These are phyloP conservation scores for Solanum virginianum DNA, from an alignment of 257 asterid genomes.

Conservation along the genomic window DNA sequence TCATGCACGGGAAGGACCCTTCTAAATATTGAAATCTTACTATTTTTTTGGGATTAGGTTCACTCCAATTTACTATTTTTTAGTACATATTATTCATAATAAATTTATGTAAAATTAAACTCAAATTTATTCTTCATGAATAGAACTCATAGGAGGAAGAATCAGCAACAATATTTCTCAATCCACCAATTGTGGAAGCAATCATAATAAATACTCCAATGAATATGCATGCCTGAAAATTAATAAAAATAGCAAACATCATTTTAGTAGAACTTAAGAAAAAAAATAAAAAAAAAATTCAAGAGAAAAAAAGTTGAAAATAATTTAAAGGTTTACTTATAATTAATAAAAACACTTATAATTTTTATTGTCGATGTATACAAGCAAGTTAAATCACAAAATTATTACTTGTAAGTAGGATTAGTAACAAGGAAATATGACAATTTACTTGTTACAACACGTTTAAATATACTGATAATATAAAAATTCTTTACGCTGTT, in stretches of 20 bases:
- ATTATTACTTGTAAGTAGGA: not conserved
- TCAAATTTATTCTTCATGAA: conserved; percentile 14
- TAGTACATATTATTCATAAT: not conserved
- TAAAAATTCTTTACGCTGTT: not conserved
- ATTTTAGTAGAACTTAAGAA: not conserved
- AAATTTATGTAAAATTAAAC: not conserved
- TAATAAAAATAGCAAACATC: not conserved
- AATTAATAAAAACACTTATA: not conserved
- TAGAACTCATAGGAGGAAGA: conserved; percentile 68
- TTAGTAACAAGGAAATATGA: not conserved
- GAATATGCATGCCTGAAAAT: conserved; percentile 42
- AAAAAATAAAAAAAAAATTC: not conserved
- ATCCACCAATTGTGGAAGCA: conserved; percentile 79
- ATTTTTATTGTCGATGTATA: not conserved
- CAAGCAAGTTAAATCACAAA: not conserved
- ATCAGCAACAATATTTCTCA: conserved; percentile 61
- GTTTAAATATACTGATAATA: not conserved
- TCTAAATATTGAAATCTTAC: not conserved
- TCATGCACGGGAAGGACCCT: not conserved
- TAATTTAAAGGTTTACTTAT: not conserved
- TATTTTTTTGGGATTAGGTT: not conserved
- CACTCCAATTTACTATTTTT: not conserved
- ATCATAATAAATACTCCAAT: conserved; percentile 59
- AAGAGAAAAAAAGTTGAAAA: not conserved
- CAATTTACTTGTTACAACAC: not conserved